phyloP scores from a whole-genome alignment of 2,329 filamentous ascomycete genomes.

The Colletotrichum chrysophilum region DNA sequence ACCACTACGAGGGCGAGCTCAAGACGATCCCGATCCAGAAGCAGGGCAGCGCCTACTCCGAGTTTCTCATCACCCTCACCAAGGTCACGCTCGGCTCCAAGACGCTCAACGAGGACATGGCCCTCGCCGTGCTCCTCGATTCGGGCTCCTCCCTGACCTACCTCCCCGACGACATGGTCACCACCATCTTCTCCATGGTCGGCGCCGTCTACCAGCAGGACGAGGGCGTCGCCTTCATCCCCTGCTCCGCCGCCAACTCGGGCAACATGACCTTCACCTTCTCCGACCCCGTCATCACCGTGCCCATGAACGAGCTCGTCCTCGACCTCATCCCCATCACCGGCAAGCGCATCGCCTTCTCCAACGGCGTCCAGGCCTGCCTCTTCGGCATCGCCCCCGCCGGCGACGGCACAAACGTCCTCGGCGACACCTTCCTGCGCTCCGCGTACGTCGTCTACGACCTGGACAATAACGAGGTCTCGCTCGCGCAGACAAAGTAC shows the following conservation, averaged over 20 bases:
- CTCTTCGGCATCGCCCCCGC: slow-evolving; percentile 72
- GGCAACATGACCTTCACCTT: slow-evolving; percentile 60
- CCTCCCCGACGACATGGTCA: slow-evolving; percentile 61
- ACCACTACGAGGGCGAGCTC: slow-evolving; percentile 66
- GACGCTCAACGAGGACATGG: slow-evolving; percentile 50
- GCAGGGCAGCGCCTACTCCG: slow-evolving; percentile 54
- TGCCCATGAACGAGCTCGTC: slow-evolving; percentile 65
- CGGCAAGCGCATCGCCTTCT: slow-evolving; percentile 55
- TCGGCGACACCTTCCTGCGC: slow-evolving; percentile 78
- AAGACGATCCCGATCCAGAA: slow-evolving; percentile 71
- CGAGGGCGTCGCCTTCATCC: slow-evolving; percentile 64
- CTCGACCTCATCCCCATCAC: slow-evolving; percentile 53
- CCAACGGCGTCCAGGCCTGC: slow-evolving; percentile 61
- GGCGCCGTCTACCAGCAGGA: slow-evolving; percentile 61
- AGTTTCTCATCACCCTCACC: slow-evolving; percentile 75
- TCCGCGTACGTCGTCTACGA: slow-evolving; percentile 81
- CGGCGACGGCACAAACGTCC: slow-evolving; percentile 58
- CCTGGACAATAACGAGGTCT: slow-evolving; percentile 73
- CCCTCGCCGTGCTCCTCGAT: slow-evolving; percentile 72
- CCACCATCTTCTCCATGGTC: slow-evolving; percentile 62
- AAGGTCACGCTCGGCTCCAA: slow-evolving; percentile 51
- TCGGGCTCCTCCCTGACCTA: slow-evolving; percentile 73
- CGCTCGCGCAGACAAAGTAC: slow-evolving; percentile 70
- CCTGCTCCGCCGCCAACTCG: slow-evolving; percentile 55
- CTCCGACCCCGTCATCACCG: slow-evolving; percentile 55